Evolutionary conservation across 306 rosid species (phyloP), one percentile per base, ranked within the genome.

Genomic region (Malus fusca): DNA sequence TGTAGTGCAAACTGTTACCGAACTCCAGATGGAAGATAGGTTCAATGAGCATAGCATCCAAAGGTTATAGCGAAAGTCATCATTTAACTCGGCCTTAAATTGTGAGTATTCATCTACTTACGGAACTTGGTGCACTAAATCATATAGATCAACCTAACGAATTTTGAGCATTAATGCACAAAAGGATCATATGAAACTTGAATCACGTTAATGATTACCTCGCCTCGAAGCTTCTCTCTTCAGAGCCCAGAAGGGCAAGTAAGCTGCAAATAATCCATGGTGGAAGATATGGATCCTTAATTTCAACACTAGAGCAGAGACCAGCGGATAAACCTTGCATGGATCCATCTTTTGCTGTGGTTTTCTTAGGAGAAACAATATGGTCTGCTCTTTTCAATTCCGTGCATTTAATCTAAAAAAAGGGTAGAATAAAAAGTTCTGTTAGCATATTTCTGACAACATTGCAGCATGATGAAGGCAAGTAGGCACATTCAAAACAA

Each of bases 211-310:
- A 58, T 4, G 46, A 31, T 61, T 43, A 96, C 99, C 98, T 92
- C 59, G 99, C 93, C 78, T 88, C 99, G n/a, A 92, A 96, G 87
- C 85, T 89, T 86, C 66, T 87, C 78, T 89, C 96, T 85, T 87
- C 88, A 6, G 97, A 90, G 11, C 92, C 70, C 87, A 95, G 71
- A 61, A 84, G 51, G 40, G 89, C 82, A 72, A 96, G 90, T 60
- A 88, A 26, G 65, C 88, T 78, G 77, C 84, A 65, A 70, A 89
- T 82, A 82, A 89, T 79, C 99, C 99, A 95, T 23, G 97, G 97
- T 35, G 99, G 98, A 83, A 92, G 84, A 84, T 89, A 69, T 59
- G 92, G 44, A 82, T 87, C 97, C 78, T 86, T 92, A 64, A 96
- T 85, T 84, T 96, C 99, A 72, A 96, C 84, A 79, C 86, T 87